Evolutionary conservation across 163 green algal genomes (phyloP).

Genomic region (Scenedesmus sp.): DNA sequence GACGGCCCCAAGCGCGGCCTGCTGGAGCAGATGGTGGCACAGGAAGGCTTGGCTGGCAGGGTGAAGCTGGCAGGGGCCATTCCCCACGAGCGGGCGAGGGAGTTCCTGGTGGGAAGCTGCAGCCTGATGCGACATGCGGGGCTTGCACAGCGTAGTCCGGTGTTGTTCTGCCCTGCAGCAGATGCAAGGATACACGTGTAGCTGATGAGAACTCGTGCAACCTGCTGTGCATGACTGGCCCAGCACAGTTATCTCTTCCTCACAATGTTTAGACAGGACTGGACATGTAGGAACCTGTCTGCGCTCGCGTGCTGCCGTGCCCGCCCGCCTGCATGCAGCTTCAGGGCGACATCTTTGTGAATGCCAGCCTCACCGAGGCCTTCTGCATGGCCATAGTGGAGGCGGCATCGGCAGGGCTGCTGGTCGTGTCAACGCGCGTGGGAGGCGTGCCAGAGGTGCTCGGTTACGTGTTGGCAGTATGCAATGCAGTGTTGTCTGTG

Average conservation of each 20-base stretch:
- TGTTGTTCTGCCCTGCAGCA: neutral
- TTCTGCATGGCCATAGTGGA: constrained; percentile 99
- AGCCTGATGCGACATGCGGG: neutral
- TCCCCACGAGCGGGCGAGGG: constrained; percentile 78
- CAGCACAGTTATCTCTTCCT: too few species aligned
- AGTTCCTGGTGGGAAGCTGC: constrained; percentile 76
- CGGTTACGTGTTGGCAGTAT: too few species aligned
- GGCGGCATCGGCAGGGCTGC: constrained; percentile 90
- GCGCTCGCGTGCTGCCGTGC: neutral
- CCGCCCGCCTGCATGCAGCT: constrained; percentile 39
- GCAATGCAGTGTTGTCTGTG: neutral
- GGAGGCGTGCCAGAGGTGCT: constrained; percentile 96
- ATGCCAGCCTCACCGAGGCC: constrained; percentile 95
- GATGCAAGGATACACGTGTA: too few species aligned
- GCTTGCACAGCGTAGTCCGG: too few species aligned
- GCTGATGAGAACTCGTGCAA: too few species aligned
- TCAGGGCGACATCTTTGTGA: constrained; percentile 91
- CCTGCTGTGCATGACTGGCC: too few species aligned
- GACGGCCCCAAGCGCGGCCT: constrained; percentile 85
- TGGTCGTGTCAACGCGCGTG: constrained; percentile 94
- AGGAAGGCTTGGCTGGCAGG: constrained; percentile 66
- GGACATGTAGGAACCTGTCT: too few species aligned
- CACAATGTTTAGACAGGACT: too few species aligned
- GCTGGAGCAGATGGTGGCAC: constrained; percentile 82
- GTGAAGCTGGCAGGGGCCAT: constrained; percentile 92